Evolutionary conservation across 768 basidiomycete species (phyloP).

Genomic region (Antrodiella citrinella): DNA sequence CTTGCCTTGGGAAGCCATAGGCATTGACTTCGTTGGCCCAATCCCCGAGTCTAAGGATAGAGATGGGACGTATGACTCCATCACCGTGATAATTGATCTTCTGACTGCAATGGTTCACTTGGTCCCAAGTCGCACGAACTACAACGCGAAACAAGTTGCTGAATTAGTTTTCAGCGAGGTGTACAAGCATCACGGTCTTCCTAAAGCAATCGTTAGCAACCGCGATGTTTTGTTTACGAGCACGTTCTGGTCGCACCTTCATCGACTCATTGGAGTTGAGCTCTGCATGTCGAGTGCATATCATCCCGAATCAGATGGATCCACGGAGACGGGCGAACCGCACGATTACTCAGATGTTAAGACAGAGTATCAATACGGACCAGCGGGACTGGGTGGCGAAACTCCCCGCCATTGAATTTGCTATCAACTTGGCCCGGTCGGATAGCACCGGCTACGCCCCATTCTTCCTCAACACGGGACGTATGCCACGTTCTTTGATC

Average conservation of each 20-base stretch:
- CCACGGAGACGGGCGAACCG: slow-evolving; percentile 12
- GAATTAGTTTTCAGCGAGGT: slow-evolving; percentile 28
- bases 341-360: slow-evolving; percentile 10
- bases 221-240: slow-evolving; percentile 35
- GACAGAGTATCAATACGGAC: slow-evolving; percentile 5
- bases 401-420: slow-evolving; percentile 30
- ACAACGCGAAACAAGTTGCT: slow-evolving; percentile 26
- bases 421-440: slow-evolving; percentile 25
- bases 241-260: slow-evolving; percentile 32
- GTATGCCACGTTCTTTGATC: slow-evolving; percentile 18
- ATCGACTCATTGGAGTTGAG: slow-evolving; percentile 22
- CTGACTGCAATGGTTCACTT: slow-evolving; percentile 20
- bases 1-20: slow-evolving; percentile 20
- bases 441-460: slow-evolving; percentile 28
- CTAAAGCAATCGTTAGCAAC: slow-evolving; percentile 30
- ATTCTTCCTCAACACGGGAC: slow-evolving; percentile 20
- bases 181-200: slow-evolving; percentile 32
- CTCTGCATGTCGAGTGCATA: slow-evolving; percentile 27
- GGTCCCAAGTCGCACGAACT: slow-evolving; percentile 22
- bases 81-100: slow-evolving; percentile 19
- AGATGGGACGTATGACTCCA: slow-evolving; percentile 16
- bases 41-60: slow-evolving; percentile 17
- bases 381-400: slow-evolving; percentile 24
- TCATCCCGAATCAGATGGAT: slow-evolving; percentile 27
- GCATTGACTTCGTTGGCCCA: slow-evolving; percentile 21